Evolutionary conservation across 2,329 filamentous ascomycete genomes (phyloP).

Genomic region (Fulvia fulva): DNA sequence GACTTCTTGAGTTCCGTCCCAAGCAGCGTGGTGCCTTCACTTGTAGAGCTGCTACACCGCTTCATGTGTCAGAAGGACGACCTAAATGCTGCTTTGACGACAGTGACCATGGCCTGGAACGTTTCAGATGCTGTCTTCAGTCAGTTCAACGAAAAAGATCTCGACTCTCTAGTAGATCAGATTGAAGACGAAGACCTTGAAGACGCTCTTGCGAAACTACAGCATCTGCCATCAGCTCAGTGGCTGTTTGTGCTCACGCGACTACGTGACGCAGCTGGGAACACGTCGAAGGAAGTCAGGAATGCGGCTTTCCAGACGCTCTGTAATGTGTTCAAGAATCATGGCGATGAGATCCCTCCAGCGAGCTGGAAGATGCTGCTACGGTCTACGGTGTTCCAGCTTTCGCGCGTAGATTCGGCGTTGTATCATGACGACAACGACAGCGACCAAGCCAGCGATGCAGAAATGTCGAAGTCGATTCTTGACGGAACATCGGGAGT

Average conservation of each 20-base stretch:
- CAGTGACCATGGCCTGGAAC: conserved; percentile 94
- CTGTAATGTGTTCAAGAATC: conserved; percentile 85
- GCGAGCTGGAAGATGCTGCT: conserved; percentile 82
- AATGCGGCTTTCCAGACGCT: conserved; percentile 90
- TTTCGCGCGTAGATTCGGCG: conserved; percentile 51
- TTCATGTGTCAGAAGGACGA: conserved; percentile 90
- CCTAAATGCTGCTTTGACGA: conserved; percentile 92
- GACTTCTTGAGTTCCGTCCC: conserved; percentile 76
- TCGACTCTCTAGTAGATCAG: conserved; percentile 28
- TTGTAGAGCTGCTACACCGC: conserved; percentile 82
- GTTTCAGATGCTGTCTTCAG: conserved; percentile 77
- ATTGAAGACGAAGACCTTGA: conserved; percentile 22
- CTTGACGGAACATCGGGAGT: conserved; percentile 69
- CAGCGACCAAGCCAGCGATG: conserved; percentile 5
- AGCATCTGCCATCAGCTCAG: conserved; percentile 50
- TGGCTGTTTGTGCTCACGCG: conserved; percentile 75
- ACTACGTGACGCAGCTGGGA: conserved; percentile 66
- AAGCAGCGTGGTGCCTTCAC: conserved; percentile 68
- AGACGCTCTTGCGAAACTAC: conserved; percentile 16
- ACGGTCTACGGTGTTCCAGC: conserved; percentile 72
- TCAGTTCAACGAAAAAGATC: conserved; percentile 39
- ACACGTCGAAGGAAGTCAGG: conserved; percentile 69
- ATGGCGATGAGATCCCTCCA: conserved; percentile 72
- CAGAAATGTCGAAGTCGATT: conserved; percentile 68
- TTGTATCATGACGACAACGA: conserved; percentile 15